A percentile compares a stretch with the other conserved stretches of the same genome.
phyloP scores from a whole-genome alignment of 768 basidiomycete species.

The Kwoniella sp. region DNA sequence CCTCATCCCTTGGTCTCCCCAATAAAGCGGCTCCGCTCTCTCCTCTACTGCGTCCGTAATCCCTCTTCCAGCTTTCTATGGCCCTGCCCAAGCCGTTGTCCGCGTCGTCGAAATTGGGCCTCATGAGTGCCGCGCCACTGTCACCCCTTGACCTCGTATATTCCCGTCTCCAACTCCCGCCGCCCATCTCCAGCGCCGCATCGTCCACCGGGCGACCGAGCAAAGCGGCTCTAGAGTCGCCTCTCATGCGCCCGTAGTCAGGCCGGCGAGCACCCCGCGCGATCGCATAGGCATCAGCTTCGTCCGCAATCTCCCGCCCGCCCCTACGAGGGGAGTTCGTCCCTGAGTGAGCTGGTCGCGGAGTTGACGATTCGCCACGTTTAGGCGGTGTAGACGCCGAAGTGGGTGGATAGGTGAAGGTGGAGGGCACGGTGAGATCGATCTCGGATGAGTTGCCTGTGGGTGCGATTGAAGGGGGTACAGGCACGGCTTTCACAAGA shows the following conservation, averaged over 20 bases:
- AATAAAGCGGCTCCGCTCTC: constrained; percentile 46
- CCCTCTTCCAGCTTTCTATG: constrained; percentile 18
- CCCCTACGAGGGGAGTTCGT: constrained; percentile 12
- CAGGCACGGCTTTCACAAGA: neutral
- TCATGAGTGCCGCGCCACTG: constrained; percentile 41
- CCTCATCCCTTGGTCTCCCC: constrained; percentile 31
- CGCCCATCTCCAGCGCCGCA: constrained; percentile 18
- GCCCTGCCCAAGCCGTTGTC: constrained; percentile 8
- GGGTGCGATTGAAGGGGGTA: neutral
- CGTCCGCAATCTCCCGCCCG: constrained; percentile 44
- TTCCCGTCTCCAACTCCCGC: constrained; percentile 21
- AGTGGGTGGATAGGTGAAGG: constrained; percentile 15
- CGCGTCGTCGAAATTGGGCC: constrained; percentile 23
- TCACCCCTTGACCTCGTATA: constrained; percentile 36
- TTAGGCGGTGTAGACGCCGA: neutral
- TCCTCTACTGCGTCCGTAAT: constrained; percentile 31
- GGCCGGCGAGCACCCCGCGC: constrained; percentile 36
- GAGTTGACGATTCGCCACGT: constrained; percentile 18
- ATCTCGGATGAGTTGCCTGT: constrained; percentile 1
- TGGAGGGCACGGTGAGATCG: neutral
- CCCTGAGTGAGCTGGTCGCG: constrained; percentile 9
- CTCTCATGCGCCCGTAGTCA: constrained; percentile 39
- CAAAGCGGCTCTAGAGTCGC: constrained; percentile 46
- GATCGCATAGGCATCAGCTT: constrained; percentile 45
- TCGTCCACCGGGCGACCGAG: constrained; percentile 38